These are phyloP conservation scores for Corrigiola litoralis DNA, from an alignment of 179 eudicot species.

Conservation along the genomic window DNA sequence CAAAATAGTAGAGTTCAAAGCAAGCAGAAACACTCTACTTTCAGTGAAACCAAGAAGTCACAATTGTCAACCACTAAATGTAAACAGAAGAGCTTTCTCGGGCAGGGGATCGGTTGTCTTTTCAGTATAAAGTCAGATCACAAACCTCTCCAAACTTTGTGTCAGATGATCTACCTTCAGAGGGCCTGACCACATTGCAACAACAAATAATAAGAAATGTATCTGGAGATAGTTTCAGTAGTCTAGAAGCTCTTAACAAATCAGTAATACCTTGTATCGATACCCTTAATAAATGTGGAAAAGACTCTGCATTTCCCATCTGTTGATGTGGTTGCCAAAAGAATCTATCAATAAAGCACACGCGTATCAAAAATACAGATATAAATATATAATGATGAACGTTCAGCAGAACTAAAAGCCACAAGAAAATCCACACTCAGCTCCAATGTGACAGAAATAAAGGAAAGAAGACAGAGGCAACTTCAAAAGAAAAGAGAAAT, in stretches of 20 bases:
- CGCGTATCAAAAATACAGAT: no score
- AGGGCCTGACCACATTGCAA: constrained; percentile 45
- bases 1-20: not conserved
- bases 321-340: constrained; percentile 94
- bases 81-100: not conserved
- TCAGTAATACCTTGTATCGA: constrained; percentile 61
- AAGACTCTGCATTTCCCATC: constrained; percentile 98
- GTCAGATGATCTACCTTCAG: constrained; percentile 55
- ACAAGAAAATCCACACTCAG: no score
- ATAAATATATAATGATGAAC: not conserved
- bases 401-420: not conserved
- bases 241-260: constrained; percentile 1
- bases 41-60: not conserved
- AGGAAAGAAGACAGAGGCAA: no score
- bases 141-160: constrained; percentile 93
- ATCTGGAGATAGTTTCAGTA: not conserved
- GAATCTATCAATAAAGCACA: constrained; percentile 52
- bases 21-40: not conserved
- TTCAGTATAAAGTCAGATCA: constrained; percentile 8
- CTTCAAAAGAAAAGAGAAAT: no score
- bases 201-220: constrained; percentile 10
- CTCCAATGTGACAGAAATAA: no score
- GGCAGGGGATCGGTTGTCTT: not conserved
- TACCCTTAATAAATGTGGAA: constrained; percentile 96
- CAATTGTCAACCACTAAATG: not conserved